Conservation (phyloP, 2,329 filamentous ascomycete genomes). For the Exophiala aquamarina region DNA sequence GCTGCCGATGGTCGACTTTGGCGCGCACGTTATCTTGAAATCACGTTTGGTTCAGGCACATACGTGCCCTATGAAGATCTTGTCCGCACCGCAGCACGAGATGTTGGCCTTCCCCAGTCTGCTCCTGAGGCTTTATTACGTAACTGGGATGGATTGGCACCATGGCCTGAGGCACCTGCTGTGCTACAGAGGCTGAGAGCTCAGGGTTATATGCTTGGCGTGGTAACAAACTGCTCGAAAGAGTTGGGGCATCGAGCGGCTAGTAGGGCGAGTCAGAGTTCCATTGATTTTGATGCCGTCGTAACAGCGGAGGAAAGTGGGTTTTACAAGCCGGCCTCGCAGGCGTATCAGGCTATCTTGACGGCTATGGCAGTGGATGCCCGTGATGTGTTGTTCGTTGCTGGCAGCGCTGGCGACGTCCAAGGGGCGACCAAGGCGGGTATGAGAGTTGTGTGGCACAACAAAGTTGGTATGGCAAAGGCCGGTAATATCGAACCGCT, state of each 20-base stretch:
- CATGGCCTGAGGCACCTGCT: conserved; percentile 23
- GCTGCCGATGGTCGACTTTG: conserved; percentile 22
- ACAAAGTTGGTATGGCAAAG: conserved; percentile 20
- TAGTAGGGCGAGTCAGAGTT: conserved; percentile 5
- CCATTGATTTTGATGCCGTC: conserved; percentile 38
- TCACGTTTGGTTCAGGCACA: conserved; percentile 37
- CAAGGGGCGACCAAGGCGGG: conserved; percentile 38
- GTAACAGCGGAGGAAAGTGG: conserved; percentile 42
- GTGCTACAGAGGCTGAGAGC: conserved; percentile 25
- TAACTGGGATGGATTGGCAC: conserved; percentile 31
- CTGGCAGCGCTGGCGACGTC: conserved; percentile 42
- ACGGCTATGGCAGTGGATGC: conserved; percentile 28
- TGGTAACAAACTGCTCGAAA: conserved; percentile 41
- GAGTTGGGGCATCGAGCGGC: conserved; percentile 28
- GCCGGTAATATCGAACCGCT: conserved; percentile 15
- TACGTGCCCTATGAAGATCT: conserved; percentile 37
- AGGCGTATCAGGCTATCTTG: conserved; percentile 37
- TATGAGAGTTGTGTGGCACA: conserved; percentile 43
- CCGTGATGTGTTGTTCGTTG: conserved; percentile 36
- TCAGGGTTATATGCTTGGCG: conserved; percentile 35
- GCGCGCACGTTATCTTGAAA: conserved; percentile 39
- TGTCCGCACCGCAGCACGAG: conserved; percentile 31
- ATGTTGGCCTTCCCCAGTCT: conserved; percentile 32
- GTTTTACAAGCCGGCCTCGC: conserved; percentile 38
- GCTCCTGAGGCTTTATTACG: conserved; percentile 31